Evolutionary conservation across 306 rosid genomes (phyloP), one percentile per base, ranked within the genome.

Genomic region (Dalbergia cochinchinensis): DNA sequence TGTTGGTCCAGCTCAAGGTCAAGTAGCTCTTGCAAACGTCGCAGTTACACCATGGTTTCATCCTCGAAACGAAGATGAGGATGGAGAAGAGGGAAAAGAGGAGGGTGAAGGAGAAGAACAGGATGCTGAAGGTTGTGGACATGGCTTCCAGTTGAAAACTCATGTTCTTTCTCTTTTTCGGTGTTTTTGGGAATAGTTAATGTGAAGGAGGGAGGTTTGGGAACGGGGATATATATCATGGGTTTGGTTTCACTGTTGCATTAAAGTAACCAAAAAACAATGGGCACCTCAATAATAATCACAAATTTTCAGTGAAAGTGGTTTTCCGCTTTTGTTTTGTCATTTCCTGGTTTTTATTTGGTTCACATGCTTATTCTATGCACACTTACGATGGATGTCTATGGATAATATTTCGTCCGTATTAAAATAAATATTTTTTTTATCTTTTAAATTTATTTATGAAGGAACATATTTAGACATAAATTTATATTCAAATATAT

Each of bases 41-140:
- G 74, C 99, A 94, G 77, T 90, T 91, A 64, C 99, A 94, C 87
- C 99, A 94, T 0, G 89, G 95, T 3, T 85, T 90, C 8, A 94
- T 84, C 48, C 97, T 77, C 3, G 80, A 61, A 71, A 94, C 44
- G 77, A 59, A 94, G 22, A 94, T 8, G 1, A 89, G 85, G 3
- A 91, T 11, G 1, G 97, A 91, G 22, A 94, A 90, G 3, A 87
- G 0, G 0, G 92, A 87, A 73, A 94, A 94, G 0, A 88, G 0
- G 0, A 69, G 33, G 0, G 97, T 90, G 86, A 94, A 94, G 31
- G 90, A 74, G 87, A 92, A 94, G 84, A 94, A 94, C 5, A 88
- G 3, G 55, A 84, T 2, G 44, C 79, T 51, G 69, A 86, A 70
- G 1, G 87, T 67, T 4, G 69, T 12, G 33, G 84, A 50, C 77